Evolutionary conservation across 116 monocot species (phyloP).

Genomic region (Trichopus zeylanicus): DNA sequence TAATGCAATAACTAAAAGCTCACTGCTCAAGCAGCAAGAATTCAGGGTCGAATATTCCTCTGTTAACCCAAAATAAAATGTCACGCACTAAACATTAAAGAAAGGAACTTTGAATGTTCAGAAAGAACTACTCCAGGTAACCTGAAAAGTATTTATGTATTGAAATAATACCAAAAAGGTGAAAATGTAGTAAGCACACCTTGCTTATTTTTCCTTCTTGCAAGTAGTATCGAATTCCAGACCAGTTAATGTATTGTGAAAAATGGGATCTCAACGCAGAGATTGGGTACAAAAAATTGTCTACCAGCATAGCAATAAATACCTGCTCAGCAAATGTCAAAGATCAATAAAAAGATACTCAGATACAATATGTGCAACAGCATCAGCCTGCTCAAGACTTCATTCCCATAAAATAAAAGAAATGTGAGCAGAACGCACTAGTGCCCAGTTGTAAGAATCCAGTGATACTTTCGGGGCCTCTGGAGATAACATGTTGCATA

Average conservation of each 20-base stretch:
- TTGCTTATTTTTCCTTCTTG: conserved; percentile 79
- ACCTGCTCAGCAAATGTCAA: conserved; percentile 30
- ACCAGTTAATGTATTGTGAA: conserved; percentile 92
- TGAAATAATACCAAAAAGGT: not conserved
- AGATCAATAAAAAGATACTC: not conserved
- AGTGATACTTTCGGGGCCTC: conserved; percentile 72
- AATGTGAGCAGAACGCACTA: conserved; percentile 27
- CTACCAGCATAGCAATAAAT: conserved; percentile 88
- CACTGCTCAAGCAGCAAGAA: no score
- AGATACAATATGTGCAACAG: no score
- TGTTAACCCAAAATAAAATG: no score
- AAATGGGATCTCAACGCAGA: conserved; percentile 84
- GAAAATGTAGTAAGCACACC: conserved; percentile 26
- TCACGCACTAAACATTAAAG: no score
- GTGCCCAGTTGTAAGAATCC: conserved; percentile 84
- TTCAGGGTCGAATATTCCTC: no score
- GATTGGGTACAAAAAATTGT: conserved; percentile 89
- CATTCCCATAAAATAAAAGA: conserved; percentile 1
- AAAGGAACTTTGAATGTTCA: no score
- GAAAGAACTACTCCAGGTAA: no score
- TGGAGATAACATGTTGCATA: conserved; percentile 93
- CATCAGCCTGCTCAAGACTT: not conserved
- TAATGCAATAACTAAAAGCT: no score
- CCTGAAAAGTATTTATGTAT: not conserved
- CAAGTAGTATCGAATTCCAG: conserved; percentile 79